Conservation (phyloP, 148 eudicot species). For the Linanthus parryae region DNA sequence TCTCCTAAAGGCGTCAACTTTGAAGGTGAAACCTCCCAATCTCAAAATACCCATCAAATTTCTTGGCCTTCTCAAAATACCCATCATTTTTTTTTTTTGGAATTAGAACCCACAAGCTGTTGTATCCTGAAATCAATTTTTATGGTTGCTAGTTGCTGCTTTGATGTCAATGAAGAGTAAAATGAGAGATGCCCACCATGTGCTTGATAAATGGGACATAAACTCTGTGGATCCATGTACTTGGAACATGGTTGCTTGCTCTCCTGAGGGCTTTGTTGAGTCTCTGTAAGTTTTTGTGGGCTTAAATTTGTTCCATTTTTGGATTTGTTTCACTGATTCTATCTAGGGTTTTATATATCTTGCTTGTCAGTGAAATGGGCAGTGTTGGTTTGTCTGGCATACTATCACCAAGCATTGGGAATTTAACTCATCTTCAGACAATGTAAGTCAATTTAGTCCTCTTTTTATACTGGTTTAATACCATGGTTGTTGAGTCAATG, state of each 20-base stretch:
- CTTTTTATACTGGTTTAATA: too few relatives aligned
- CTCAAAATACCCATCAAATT: neutral
- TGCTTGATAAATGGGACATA: slow-evolving; percentile 88
- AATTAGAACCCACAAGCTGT: neutral
- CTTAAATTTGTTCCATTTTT: neutral
- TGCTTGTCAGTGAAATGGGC: slow-evolving; percentile 69
- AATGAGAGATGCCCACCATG: slow-evolving; percentile 57
- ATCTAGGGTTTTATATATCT: neutral
- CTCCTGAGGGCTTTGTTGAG: slow-evolving; percentile 66
- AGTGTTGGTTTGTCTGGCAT: slow-evolving; percentile 71
- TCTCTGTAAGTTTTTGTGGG: slow-evolving; percentile 59
- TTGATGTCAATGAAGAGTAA: slow-evolving; percentile 79
- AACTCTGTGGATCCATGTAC: slow-evolving; percentile 98
- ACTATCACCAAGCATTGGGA: slow-evolving; percentile 82
- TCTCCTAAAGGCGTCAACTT: slow-evolving; percentile 93
- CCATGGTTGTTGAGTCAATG: too few relatives aligned
- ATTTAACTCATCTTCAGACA: slow-evolving; percentile 65
- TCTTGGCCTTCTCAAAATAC: neutral
- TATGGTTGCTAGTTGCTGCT: slow-evolving; percentile 54
- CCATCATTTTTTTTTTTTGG: neutral
- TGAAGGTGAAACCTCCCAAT: slow-evolving; percentile 47
- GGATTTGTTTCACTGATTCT: neutral
- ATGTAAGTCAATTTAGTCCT: too few relatives aligned
- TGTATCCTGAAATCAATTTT: neutral
- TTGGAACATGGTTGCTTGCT: slow-evolving; percentile 92